Percentiles rank a stretch among this genome's conserved stretches.
These are phyloP conservation scores for Saksenaea oblongispora DNA, from an alignment of 371 early-diverging fungal species.

Conservation along the genomic window DNA sequence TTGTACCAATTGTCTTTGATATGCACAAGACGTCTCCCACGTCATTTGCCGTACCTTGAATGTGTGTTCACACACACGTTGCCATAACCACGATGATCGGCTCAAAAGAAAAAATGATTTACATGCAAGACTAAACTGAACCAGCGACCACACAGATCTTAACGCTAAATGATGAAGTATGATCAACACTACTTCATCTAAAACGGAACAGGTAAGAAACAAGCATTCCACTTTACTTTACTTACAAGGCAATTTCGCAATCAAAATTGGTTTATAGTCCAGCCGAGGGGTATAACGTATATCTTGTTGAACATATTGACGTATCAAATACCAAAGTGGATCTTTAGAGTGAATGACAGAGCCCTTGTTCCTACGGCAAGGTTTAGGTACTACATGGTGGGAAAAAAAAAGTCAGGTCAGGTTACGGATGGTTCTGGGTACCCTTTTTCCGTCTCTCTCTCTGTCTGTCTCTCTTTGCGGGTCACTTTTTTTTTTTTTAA, in stretches of 20 bases:
- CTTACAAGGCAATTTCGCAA: slow-evolving; percentile 43
- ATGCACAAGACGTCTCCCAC: slow-evolving; percentile 8
- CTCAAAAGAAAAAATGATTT: slow-evolving; percentile 46
- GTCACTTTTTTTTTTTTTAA: no score
- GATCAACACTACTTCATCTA: slow-evolving; percentile 30
- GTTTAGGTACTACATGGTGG: neutral
- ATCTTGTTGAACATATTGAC: slow-evolving; percentile 20
- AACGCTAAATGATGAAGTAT: slow-evolving; percentile 32
- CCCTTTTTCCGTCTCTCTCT: no score
- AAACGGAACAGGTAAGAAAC: neutral
- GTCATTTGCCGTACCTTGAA: slow-evolving; percentile 25
- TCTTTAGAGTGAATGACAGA: slow-evolving; percentile 10
- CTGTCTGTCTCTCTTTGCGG: no score
- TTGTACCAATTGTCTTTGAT: slow-evolving; percentile 12
- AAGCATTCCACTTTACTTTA: neutral
- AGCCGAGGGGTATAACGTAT: slow-evolving; percentile 28
- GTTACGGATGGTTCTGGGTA: neutral
- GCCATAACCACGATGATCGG: slow-evolving; percentile 49
- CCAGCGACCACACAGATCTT: slow-evolving; percentile 33
- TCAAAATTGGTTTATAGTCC: slow-evolving; percentile 40
- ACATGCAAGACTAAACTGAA: slow-evolving; percentile 45
- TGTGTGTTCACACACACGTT: slow-evolving; percentile 42
- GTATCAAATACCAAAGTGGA: slow-evolving; percentile 30
- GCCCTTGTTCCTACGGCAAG: neutral
- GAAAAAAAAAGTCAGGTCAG: slow-evolving; percentile 3